Conservation (phyloP, 2,329 filamentous ascomycete genomes). For the Ophiocordyceps camponoti-floridani region DNA sequence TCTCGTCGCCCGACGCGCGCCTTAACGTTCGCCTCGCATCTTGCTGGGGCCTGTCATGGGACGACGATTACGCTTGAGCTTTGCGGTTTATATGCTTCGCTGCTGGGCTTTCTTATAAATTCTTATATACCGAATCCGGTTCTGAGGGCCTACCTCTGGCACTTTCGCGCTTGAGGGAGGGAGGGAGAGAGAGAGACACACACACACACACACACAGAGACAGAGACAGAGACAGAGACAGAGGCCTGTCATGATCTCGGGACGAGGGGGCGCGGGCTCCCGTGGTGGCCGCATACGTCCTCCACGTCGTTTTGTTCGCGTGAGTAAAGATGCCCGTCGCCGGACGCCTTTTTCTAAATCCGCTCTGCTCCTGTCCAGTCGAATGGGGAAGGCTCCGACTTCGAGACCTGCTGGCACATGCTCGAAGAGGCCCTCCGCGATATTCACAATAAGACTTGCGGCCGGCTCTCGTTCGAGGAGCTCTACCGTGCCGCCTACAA, state of each 20-base stretch:
- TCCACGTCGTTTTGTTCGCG: constrained; percentile 22
- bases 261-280: constrained; percentile 24
- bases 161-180: no score
- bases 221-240: no score
- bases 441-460: constrained; percentile 86
- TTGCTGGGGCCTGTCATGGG: background rate
- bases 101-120: background rate
- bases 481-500: constrained; percentile 90
- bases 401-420: constrained; percentile 68
- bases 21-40: background rate
- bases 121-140: background rate
- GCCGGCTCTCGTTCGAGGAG: constrained; percentile 80
- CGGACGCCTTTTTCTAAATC: constrained; percentile 4
- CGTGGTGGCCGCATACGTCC: constrained; percentile 22
- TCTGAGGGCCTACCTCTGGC: background rate
- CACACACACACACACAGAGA: no score
- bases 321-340: constrained; percentile 11
- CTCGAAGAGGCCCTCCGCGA: constrained; percentile 63
- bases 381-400: constrained; percentile 46
- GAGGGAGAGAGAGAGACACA: no score
- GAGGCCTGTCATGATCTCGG: constrained; percentile 25
- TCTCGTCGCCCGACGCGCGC: background rate
- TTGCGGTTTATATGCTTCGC: background rate
- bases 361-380: constrained; percentile 11
- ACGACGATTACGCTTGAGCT: background rate